Evolutionary conservation across 495 filamentous ascomycete species (phyloP), one percentile per base, ranked within the genome.

Genomic region (Daldinia concentrica): DNA sequence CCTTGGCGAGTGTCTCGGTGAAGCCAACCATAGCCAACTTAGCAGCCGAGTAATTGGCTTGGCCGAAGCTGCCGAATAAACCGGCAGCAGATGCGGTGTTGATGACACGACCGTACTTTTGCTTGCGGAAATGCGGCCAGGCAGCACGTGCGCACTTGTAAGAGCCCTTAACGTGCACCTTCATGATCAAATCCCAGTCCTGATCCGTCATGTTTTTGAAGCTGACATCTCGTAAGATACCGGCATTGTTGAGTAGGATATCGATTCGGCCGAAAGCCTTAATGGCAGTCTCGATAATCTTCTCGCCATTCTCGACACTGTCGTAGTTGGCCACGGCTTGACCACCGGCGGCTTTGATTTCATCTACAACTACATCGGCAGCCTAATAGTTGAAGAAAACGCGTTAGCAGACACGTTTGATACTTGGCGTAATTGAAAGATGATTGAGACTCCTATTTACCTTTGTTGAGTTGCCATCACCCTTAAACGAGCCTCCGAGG

Each of bases 131-230:
- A 81, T 98, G 87, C 60, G 95, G 95, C 96, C 96, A 99, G 24
- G 95, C 95, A 66, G 95, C 96, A 81, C 91, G 89, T 50, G 96
- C 90, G 79, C 94, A 97, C 91, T 98, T 98, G 86, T 97, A 99
- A 73, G 93, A 90, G 74, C 95, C 95, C 81, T 91, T 93, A 65
- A 98, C 92, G 82, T 99, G 95, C 51, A 99, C 95, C 78, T 88
- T 90, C 78, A 94, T 90, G 78, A 98, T 90, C 67, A 98, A 82
- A 77, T 99, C 96, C 95, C 96, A 99, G 80, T 99, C 96, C 78
- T 89, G 79, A 78, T 98, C 95, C 79, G 90, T 94, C 93, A 98
- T 97, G 82, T 99, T 99, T 89, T 97, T 97, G 84, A 99, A 98
- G 85, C 91, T 93, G 76, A 99, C 78, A 85, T 99, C 95, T 64